Evolutionary conservation across 345 rosid genomes (phyloP), one percentile per base, ranked within the genome.

Genomic region (Toxicodendron radicans): DNA sequence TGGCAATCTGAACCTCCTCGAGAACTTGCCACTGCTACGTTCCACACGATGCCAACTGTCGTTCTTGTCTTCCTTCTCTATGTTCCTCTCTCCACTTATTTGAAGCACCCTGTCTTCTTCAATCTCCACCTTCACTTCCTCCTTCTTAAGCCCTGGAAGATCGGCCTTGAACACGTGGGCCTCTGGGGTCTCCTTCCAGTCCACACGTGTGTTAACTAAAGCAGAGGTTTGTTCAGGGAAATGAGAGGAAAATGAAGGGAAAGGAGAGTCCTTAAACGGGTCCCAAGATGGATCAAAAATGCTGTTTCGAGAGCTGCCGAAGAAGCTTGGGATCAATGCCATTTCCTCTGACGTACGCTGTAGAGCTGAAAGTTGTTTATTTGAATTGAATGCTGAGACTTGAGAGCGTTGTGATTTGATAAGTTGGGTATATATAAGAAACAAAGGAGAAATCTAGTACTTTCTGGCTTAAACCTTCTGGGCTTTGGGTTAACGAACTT

Each of bases 121-220:
- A 3, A 74, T 57, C 66, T 74, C 66, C 7, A 74, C 66, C 30
- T 74, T 41, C 6, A 75, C 73, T 35, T 75, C 78, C 72, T 74
- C 78, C 10, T 75, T 68, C 73, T 60, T 75, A 7, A 75, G 30
- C 63, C 73, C 78, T 1, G 78, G 73, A 16, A 75, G n/a, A 23
- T 75, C 78, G 0, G 73, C 78, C 69, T 75, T 68, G 57, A 75
- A 75, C 14, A 75, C 45, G 64, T 75, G 79, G 0, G 74, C 73
- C 10, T 69, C 63, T 0, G 78, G 73, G 16, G 79, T 76, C 3
- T 76, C 79, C 60, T 38, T 56, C 79, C 75, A 71, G 75, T 76
- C 75, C 4, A 76, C 41, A 2, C 45, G 66, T 43, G 79, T 12
- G 66, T 57, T 64, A n/a, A 33, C 54, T 5, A 76, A 57, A 57